Conservation (phyloP, 495 filamentous ascomycete genomes). For the Hyaloscypha bicolor region DNA sequence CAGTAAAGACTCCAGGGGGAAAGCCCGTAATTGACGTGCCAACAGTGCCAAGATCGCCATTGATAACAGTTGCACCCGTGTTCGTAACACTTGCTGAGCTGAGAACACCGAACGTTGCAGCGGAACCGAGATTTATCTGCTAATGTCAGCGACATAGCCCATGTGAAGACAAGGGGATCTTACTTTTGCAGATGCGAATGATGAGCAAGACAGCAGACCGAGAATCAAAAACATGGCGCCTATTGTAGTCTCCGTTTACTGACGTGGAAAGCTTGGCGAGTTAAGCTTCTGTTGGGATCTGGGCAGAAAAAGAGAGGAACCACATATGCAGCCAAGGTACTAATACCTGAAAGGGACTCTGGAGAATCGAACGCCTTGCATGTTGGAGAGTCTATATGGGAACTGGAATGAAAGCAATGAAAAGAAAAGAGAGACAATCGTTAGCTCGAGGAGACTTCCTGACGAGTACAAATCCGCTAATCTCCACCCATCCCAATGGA, state of each 20-base stretch:
- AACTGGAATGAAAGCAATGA: too few species aligned
- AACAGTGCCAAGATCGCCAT: slow-evolving; percentile 12
- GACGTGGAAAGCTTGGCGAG: background rate
- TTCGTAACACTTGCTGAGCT: slow-evolving; percentile 1
- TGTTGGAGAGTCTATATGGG: too few species aligned
- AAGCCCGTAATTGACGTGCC: slow-evolving; percentile 18
- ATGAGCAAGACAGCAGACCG: background rate
- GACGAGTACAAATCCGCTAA: background rate
- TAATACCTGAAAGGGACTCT: too few species aligned
- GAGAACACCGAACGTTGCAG: slow-evolving; percentile 7
- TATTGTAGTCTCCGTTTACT: background rate
- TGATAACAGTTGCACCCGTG: slow-evolving; percentile 15
- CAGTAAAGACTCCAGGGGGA: slow-evolving; percentile 10
- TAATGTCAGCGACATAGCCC: background rate
- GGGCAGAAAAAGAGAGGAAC: background rate
- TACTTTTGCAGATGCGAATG: background rate
- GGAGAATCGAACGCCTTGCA: too few species aligned
- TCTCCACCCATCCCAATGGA: background rate
- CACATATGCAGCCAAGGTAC: too few species aligned
- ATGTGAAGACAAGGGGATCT: background rate
- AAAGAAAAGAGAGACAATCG: too few species aligned
- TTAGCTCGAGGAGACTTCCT: too few species aligned
- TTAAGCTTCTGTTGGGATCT: background rate
- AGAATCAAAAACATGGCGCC: background rate
- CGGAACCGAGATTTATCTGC: slow-evolving; percentile 14